Base-by-base conservation (phyloP, 768 basidiomycete species). In the Solioccasus polychromus region DNA sequence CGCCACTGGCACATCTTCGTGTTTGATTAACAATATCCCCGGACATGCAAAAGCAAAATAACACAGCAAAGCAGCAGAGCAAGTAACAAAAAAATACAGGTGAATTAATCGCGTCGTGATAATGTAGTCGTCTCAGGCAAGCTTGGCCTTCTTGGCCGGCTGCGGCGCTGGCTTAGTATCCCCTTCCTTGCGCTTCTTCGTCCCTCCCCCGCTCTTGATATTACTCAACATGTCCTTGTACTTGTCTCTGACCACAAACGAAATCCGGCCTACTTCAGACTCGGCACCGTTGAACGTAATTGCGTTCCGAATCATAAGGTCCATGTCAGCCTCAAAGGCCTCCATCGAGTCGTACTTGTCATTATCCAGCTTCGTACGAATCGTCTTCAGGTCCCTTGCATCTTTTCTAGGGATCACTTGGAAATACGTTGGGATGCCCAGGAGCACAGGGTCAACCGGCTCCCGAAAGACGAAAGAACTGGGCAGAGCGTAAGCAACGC, bases 281-380 rank as follows among this genome's bases (percentile, higher is more conserved):
- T 85, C 82, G 2, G 71, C 70, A 0, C 87, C 88, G 54, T 98
- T 98, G 76, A 96, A 98, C 42, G 76, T 79, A 63, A 88, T 78
- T 14, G 94, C 91, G 60, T 97, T 98, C 48, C 79, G 70, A 47
- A 91, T 67, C 92, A 98, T 95, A 34, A 94, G 75, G 35, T 85
- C 79, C 43, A 94, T 68, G 61, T 98, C 95, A 2, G 82, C 85
- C 60, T 90, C 86, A 57, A 95, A 83, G 3, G 80, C 81, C 36
- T 88, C 86, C 41, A 82, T 66, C 3, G 81, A 77, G 25, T 85
- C 82, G 63, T 94, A 94, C 64, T 84, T 86, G 70, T 92, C 92
- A 26, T 69, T 70, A 47, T 92, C 88, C 47, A 97, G 72, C 63
- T 86, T 92, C 57, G 75, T 74, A 50, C 84, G 79, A 58, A 98